Base-by-base conservation (phyloP, 805 yeast genomes). In the Yamadazyma takamatsuzukensis region DNA sequence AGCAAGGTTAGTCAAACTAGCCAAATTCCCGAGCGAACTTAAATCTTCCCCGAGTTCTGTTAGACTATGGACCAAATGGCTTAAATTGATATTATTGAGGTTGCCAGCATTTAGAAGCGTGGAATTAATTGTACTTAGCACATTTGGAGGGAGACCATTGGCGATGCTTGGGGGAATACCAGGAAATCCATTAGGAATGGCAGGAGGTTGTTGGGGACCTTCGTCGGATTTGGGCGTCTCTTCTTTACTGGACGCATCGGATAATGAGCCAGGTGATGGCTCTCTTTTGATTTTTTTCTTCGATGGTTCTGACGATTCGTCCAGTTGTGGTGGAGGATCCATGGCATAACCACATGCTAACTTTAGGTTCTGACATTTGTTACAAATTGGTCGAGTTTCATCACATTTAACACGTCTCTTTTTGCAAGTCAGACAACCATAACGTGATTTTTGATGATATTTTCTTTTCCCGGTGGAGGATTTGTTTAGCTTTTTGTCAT, bases 341-440 rank as follows among this genome's bases (percentile, higher is more conserved):
- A 41, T 27, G 4, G 51, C 25, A 48, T 83, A 88, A 2, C 81
- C 72, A 59, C 97, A 89, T 17, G 74, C 80, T 21, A 89, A 66
- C 15, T 83, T 81, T 78, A 89, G 75, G 40, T 87, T 80, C 30
- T 67, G 59, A 59, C 97, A 89, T 59, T 87, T 87, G 15, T 64
- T 64, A 56, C 97, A 89, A 6, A 65, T 53, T 1, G 97, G 97
- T 39, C 78, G 82, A 1, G 65, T 64, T 56, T 90, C 97, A 54
- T 89, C 97, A 66, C 97, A 89, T 54, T 89, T 89, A 25, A 90
- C 96, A 32, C 97, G 68, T 47, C 97, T 73, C 43, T 76, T 73
- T 52, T 89, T 89, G 60, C 97, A 89, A 2, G 94, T 84, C 24
- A 79, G 74, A 60, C 97, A 89, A 0, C 97, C 97, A 36, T 77